These are phyloP conservation scores for Blastobotrys malaysiensis DNA, from an alignment of 1,139 yeast species.

Conservation along the genomic window DNA sequence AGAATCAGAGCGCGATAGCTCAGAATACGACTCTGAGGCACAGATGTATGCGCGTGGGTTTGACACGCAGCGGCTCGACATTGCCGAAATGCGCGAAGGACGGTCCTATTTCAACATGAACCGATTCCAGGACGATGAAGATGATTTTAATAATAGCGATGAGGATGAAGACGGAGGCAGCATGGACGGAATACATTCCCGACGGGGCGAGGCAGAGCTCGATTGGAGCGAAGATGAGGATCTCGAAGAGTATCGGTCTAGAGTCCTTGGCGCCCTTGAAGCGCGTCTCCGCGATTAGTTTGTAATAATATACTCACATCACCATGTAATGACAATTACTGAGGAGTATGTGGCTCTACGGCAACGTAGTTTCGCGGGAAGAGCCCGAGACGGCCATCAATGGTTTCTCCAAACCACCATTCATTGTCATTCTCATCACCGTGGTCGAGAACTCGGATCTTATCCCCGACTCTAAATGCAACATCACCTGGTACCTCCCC, in stretches of 20 bases:
- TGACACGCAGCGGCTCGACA: constrained; percentile 10
- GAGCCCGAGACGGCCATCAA: constrained; percentile 42
- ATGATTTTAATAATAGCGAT: constrained; percentile 16
- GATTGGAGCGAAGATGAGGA: constrained; percentile 26
- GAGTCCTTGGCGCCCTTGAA: constrained; percentile 24
- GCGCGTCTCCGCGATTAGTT: constrained; percentile 12
- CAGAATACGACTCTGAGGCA: constrained; percentile 14
- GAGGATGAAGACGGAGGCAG: constrained; percentile 13
- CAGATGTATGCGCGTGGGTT: constrained; percentile 6
- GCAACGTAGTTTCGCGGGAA: constrained; percentile 55
- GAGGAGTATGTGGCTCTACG: constrained; percentile 5
- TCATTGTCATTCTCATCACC: constrained; percentile 37
- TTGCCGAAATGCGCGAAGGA: constrained; percentile 16
- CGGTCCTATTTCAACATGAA: constrained; percentile 8
- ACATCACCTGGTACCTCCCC: constrained; percentile 46
- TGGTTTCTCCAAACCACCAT: constrained; percentile 60
- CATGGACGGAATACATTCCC: constrained; percentile 5
- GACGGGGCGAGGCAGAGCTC: constrained; percentile 2
- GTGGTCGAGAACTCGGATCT: constrained; percentile 40
- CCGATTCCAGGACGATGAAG: constrained; percentile 16
- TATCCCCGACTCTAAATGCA: constrained; percentile 45
- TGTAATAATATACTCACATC: neutral
- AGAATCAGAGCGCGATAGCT: constrained; percentile 14
- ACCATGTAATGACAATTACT: neutral
- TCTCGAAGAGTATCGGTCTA: constrained; percentile 26